Conservation (phyloP, 164 flowering plant species). For the Kingdonia uniflora region DNA sequence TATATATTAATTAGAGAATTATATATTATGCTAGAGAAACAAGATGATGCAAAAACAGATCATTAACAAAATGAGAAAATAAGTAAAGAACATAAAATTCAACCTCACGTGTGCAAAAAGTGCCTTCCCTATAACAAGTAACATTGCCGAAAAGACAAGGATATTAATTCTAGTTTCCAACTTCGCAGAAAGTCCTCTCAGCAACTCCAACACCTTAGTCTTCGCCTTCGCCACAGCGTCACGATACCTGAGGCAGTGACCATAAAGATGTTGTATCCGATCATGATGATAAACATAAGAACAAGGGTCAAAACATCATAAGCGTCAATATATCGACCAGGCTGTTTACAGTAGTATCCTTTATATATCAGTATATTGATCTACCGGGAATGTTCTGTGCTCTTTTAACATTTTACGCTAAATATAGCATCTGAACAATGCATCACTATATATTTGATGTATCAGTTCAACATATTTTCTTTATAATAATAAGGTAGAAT, state of each 20-base stretch:
- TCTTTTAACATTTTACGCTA: no score
- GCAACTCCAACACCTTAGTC: conserved; percentile 57
- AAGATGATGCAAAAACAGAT: neutral
- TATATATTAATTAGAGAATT: neutral
- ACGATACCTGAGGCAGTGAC: conserved; percentile 56
- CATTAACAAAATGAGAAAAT: neutral
- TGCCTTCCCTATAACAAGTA: conserved; percentile 89
- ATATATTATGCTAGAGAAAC: neutral
- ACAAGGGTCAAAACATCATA: no score
- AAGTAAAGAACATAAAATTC: conserved; percentile 4
- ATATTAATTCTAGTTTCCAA: conserved; percentile 64
- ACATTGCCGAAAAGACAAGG: conserved; percentile 80
- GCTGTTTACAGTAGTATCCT: no score
- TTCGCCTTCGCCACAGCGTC: conserved; percentile 73
- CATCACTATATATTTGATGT: no score
- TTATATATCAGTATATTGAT: no score
- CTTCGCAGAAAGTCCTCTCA: conserved; percentile 75
- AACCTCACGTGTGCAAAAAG: conserved; percentile 91
- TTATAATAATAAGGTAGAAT: no score
- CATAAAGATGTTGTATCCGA: neutral
- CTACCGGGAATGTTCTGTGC: no score
- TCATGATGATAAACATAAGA: no score
- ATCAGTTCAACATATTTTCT: no score
- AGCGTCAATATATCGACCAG: no score
- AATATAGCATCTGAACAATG: no score